Base-by-base conservation (phyloP, 345 rosid genomes). In the Eutrema japonicum region DNA sequence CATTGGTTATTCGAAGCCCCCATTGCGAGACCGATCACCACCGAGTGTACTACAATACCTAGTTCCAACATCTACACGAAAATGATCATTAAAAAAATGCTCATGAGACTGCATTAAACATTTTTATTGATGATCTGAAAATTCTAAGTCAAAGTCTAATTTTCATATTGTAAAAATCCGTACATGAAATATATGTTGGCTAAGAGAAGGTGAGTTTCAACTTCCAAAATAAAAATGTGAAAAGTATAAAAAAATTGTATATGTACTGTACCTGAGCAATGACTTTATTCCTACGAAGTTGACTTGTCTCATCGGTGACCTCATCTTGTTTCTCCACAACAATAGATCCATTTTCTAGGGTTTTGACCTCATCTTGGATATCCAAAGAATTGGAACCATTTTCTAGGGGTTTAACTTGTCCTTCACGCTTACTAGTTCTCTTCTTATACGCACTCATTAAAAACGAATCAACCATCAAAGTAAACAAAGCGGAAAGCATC, bases 381-480 rank as follows among this genome's bases (percentile, higher is more conserved):
- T 56, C 62, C 29, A 35, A 11, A 33, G 18, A 26, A 27, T 1
- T 40, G 4, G 30, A 59, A 3, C 54, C 22, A 10, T 40, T 38
- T 53, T n/a, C 30, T 3, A 14, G 13, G 7, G 57, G 3, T 14
- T 9, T 40, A 5, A 54, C 62, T 49, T 37, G 26, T 68, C 8
- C 51, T 30, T 53, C 41, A 26, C 51, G 35, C 1, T 35, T 50
- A 6, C 27, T 63, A 22, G 4, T 8, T 36, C 22, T 41, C 43
- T 37, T 37, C 37, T 41, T 72, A 51, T 30, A 48, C 27, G n/a
- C 59, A 75, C 66, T 54, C 83, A 67, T 61, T 32, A 5, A 32
- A 29, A 52, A 69, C 0, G 86, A 76, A n/a, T 76, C 86, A 22
- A 76, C 62, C 84, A 73, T 73, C 5, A 83, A 62, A 2, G 76